Evolutionary conservation across 176 grass and related monocot species (phyloP).

Genomic region (Bonia amplexicaulis): DNA sequence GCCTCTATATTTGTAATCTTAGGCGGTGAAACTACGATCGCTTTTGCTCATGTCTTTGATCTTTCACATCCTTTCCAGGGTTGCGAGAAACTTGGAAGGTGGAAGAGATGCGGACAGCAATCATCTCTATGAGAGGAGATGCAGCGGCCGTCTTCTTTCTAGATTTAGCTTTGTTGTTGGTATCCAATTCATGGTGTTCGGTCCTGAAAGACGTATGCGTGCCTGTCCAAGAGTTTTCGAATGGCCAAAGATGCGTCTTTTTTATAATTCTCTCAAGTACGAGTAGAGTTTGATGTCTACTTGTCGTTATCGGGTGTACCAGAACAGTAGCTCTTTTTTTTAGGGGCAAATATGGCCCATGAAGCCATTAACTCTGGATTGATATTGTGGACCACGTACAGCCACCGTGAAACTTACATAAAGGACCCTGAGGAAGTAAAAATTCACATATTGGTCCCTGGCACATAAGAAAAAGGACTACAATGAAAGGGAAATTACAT

Average conservation of each 20-base stretch:
- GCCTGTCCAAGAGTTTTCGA: not conserved
- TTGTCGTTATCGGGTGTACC: no score
- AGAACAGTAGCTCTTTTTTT: no score
- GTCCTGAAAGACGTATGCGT: not conserved
- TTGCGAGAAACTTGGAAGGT: constrained; percentile 61
- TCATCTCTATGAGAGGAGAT: constrained; percentile 43
- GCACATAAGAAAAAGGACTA: no score
- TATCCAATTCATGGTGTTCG: not conserved
- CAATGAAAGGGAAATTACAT: no score
- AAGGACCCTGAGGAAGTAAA: no score
- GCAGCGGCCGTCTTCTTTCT: not conserved
- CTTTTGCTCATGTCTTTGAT: not conserved
- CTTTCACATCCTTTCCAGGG: constrained; percentile 40
- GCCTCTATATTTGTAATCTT: not conserved
- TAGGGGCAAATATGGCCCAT: no score
- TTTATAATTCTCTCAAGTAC: not conserved
- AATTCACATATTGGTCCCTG: no score
- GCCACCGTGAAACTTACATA: no score
- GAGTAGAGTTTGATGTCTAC: not conserved
- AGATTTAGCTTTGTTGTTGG: not conserved
- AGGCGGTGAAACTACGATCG: not conserved
- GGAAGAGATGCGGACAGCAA: constrained; percentile 39
- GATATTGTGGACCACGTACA: no score
- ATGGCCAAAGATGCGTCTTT: not conserved
- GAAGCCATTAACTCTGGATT: no score